Base-by-base conservation (phyloP, 352 stramenopile genomes). In the Phytophthora tentaculata region DNA sequence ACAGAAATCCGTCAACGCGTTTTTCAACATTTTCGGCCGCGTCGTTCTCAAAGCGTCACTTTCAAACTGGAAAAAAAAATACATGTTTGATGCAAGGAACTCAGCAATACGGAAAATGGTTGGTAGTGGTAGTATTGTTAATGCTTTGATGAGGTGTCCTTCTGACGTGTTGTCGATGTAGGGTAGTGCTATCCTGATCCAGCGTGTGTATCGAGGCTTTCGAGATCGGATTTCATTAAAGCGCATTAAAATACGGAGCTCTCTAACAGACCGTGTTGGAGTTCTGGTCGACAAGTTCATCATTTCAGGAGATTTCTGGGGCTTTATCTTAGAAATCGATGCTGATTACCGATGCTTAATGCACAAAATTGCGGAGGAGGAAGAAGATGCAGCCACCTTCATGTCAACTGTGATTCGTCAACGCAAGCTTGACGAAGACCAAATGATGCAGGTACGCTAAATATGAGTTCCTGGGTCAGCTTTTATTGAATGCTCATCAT, bases 241-340 rank as follows among this genome's bases (percentile, higher is more conserved):
- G 43, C 76, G 81, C 7, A 68, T 74, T 14, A 74, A 74, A 14
- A 70, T 83, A 29, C 52, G 77, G 17, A 67, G 59, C 14, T 68
- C 73, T 3, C 48, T 92, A 0, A 85, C 77, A 0, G 49, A 68
- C 51, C 78, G 76, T 14, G 80, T 92, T 32, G 69, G 70, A 29
- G 35, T 32, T 1, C 68, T 89, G 1, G 77, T 89, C 10, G 75
- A 88, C 20, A 35, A 52, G 14, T 92, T 85, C 37, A 68, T 92
- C 3, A 43, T 67, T 10, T 76, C 76, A 4, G 84, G 84, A 2
- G 71, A 92, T 65, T 74, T 92, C 3, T 92, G 81, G 82, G 64
- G 73, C 1, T 81, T 92, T 51, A 37, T 92, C 16, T 55, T 92
- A 26, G 69, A 88, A 24, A 61, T 90, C 23, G 84, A 92, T 54